phyloP scores from a whole-genome alignment of 768 basidiomycete genomes.

The Lentinula lateritia region DNA sequence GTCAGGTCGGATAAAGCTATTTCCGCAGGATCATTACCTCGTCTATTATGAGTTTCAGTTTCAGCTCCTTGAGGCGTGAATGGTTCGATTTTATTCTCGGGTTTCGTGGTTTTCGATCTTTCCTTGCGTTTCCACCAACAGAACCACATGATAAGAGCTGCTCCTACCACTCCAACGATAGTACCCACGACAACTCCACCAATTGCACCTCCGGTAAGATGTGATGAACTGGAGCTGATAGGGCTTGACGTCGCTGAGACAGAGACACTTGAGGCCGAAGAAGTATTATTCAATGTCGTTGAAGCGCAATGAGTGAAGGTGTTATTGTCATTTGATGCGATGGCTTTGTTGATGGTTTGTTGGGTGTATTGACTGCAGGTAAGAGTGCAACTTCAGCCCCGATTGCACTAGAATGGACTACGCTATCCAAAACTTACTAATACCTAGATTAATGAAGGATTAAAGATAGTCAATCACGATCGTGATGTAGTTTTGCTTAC shows the following conservation, averaged over 20 bases:
- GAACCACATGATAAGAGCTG: conserved; percentile 1
- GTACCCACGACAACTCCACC: conserved; percentile 15
- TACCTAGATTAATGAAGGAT: not conserved
- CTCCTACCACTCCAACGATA: not conserved
- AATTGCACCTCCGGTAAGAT: conserved; percentile 6
- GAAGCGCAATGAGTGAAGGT: conserved; percentile 21
- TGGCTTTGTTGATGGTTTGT: conserved; percentile 13
- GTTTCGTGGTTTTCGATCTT: not conserved
- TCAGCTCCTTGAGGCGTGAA: not conserved
- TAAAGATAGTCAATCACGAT: no score
- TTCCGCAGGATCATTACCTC: not conserved
- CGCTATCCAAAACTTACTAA: not conserved
- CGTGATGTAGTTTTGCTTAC: conserved; percentile 4
- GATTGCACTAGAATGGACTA: not conserved
- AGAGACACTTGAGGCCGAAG: not conserved
- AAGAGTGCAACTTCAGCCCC: not conserved
- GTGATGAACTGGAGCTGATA: not conserved
- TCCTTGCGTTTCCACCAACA: conserved; percentile 4
- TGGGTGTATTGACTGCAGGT: conserved; percentile 15
- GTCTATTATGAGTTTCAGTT: not conserved
- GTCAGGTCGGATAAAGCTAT: not conserved
- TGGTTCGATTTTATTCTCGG: not conserved
- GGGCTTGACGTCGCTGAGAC: not conserved
- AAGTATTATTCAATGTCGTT: not conserved
- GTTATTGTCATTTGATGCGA: conserved; percentile 18